Evolutionary conservation across 1,139 yeast species (phyloP).

Genomic region (Candida dubliniensis): DNA sequence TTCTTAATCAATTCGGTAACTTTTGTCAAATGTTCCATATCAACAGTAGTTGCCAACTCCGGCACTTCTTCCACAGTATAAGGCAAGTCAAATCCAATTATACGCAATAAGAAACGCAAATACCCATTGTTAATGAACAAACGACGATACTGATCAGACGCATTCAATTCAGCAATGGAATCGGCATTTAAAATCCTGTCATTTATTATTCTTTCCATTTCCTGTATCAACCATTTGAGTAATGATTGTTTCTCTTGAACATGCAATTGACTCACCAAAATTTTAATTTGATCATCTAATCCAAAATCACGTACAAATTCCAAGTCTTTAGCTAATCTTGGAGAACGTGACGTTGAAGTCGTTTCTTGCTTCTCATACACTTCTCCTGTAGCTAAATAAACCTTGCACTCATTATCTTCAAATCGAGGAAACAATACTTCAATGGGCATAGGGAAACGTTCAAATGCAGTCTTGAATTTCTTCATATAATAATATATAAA

Average conservation of each 20-base stretch:
- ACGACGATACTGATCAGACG: constrained; percentile 23
- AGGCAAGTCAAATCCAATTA: constrained; percentile 43
- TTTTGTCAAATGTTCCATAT: constrained; percentile 22
- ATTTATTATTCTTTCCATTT: constrained; percentile 32
- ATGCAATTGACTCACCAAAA: constrained; percentile 50
- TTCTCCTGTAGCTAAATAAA: constrained; percentile 55
- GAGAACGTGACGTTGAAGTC: constrained; percentile 17
- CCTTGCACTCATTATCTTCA: constrained; percentile 40
- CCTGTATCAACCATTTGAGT: constrained; percentile 45
- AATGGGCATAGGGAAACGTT: constrained; percentile 58
- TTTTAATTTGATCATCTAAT: constrained; percentile 39
- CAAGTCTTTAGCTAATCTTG: constrained; percentile 34
- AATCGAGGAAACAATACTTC: constrained; percentile 71
- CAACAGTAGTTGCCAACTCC: constrained; percentile 21
- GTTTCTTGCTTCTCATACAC: constrained; percentile 26
- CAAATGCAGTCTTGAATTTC: constrained; percentile 51
- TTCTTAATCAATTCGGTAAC: constrained; percentile 28
- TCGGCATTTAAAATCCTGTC: constrained; percentile 20
- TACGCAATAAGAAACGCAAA: constrained; percentile 31
- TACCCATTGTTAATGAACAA: constrained; percentile 37
- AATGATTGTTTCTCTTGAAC: constrained; percentile 43
- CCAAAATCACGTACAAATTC: constrained; percentile 38
- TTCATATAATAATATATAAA: constrained; percentile 70
- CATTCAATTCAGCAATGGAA: constrained; percentile 17
- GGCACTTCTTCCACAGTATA: constrained; percentile 35